A percentile compares a stretch with the other conserved stretches of the same genome.
These are phyloP conservation scores for Sporobolomyces pararoseus DNA, from an alignment of 768 basidiomycete genomes.

Conservation along the genomic window DNA sequence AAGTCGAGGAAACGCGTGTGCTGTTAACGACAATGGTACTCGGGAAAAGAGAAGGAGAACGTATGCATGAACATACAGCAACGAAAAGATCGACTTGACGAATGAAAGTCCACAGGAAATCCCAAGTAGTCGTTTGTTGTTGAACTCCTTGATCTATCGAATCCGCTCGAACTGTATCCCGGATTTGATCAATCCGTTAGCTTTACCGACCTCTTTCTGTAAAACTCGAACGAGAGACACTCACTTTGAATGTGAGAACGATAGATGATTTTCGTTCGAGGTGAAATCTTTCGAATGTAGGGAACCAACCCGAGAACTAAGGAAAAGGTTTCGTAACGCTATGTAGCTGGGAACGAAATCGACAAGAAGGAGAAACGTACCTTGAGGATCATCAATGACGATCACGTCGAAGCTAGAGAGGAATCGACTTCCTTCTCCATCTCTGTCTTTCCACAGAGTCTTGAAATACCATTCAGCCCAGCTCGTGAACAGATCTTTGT, in stretches of 20 bases:
- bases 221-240: slow-evolving; percentile 55
- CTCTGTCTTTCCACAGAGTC: slow-evolving; percentile 72
- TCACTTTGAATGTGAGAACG: slow-evolving; percentile 85
- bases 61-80: slow-evolving; percentile 55
- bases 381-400: slow-evolving; percentile 65
- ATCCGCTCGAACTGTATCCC: slow-evolving; percentile 56
- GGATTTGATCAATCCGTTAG: slow-evolving; percentile 1
- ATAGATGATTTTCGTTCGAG: slow-evolving; percentile 83
- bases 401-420: slow-evolving; percentile 63
- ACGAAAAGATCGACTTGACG: slow-evolving; percentile 85
- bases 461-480: slow-evolving; percentile 79
- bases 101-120: slow-evolving; percentile 91
- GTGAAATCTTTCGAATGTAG: slow-evolving; percentile 76
- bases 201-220: too few species aligned
- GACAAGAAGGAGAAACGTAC: slow-evolving; percentile 27
- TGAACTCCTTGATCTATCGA: slow-evolving; percentile 75
- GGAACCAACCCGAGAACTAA: slow-evolving; percentile 83
- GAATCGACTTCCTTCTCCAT: slow-evolving; percentile 52
- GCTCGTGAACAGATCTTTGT: slow-evolving; percentile 62
- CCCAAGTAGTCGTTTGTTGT: slow-evolving; percentile 86
- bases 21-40: too few species aligned
- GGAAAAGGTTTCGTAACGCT: neutral
- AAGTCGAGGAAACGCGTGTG: too few species aligned
- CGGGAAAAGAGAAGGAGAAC: too few species aligned
- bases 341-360: too few species aligned